Percentiles rank a stretch among this genome's conserved stretches.
These are phyloP conservation scores for Colletotrichum incanum DNA, from an alignment of 2,329 filamentous ascomycete genomes.

Conservation along the genomic window DNA sequence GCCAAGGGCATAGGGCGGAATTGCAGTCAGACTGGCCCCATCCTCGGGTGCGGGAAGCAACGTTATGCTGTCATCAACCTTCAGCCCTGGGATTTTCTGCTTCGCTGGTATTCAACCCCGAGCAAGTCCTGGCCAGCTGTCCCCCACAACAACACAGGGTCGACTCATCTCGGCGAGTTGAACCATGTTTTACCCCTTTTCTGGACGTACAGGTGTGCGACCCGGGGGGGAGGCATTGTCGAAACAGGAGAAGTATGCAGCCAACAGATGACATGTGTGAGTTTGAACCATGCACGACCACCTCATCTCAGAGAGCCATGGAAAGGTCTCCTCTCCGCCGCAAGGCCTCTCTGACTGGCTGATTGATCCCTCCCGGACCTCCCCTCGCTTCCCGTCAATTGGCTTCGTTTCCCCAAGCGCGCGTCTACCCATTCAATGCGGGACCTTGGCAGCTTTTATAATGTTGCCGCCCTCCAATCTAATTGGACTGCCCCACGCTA, in stretches of 20 bases:
- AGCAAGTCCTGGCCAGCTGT: background rate
- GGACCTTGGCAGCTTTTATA: background rate
- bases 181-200: background rate
- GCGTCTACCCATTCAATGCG: constrained; percentile 35
- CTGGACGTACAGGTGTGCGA: constrained; percentile 20
- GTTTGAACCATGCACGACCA: background rate
- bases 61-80: constrained; percentile 38
- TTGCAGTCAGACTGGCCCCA: constrained; percentile 25
- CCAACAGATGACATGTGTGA: constrained; percentile 32
- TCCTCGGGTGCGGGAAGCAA: constrained; percentile 39
- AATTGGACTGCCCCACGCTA: constrained; percentile 23
- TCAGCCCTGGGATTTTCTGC: constrained; percentile 36
- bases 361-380: background rate
- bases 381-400: constrained; percentile 2
- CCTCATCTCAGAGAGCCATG: background rate
- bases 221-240: constrained; percentile 1
- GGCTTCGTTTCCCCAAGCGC: constrained; percentile 41
- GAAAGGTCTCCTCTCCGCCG: background rate
- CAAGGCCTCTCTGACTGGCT: constrained; percentile 1
- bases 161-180: constrained; percentile 20
- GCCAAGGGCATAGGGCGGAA: constrained; percentile 36
- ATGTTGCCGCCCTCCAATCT: constrained; percentile 17
- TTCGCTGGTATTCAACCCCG: background rate
- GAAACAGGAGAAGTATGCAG: constrained; percentile 28
- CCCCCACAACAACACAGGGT: background rate